A percentile compares a stretch with the other conserved stretches of the same genome.
Evolutionary conservation across 208 protist species (phyloP).

Genomic region (Leishmania tarentolae): DNA sequence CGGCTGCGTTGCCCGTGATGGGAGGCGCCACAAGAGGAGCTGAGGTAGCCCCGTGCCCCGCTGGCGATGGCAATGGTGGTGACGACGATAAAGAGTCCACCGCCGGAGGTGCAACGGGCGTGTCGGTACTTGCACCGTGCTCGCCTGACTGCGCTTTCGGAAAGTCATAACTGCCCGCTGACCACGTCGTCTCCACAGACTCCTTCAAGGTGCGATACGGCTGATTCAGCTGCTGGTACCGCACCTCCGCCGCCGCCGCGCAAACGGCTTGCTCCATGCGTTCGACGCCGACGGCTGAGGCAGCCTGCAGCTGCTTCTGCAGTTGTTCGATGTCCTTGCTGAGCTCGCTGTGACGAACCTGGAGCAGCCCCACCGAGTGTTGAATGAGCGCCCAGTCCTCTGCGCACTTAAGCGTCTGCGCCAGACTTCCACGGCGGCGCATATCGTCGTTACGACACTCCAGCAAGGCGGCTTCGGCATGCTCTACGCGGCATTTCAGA

Average conservation of each 20-base stretch:
- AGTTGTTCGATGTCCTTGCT: conserved; percentile 20
- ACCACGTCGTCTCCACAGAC: neutral
- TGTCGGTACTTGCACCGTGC: neutral
- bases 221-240: conserved; percentile 1
- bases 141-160: neutral
- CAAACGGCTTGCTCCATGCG: neutral
- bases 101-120: neutral
- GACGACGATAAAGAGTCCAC: neutral
- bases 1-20: neutral
- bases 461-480: conserved; percentile 12
- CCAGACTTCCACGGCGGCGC: conserved; percentile 25
- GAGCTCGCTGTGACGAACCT: conserved; percentile 17
- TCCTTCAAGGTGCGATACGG: conserved; percentile 5
- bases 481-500: conserved; percentile 20
- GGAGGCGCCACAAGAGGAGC: neutral
- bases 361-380: conserved; percentile 33
- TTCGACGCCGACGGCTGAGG: neutral
- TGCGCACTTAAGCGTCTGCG: conserved; percentile 42
- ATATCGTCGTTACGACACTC: conserved; percentile 27
- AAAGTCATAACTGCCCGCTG: neutral
- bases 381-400: conserved; percentile 61
- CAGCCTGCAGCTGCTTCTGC: neutral
- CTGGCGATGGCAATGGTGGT: neutral
- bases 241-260: conserved; percentile 1
- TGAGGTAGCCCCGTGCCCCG: neutral